Percentiles rank a stretch among this genome's conserved stretches.
These are phyloP conservation scores for Blakeslea trispora DNA, from an alignment of 371 early-diverging fungal genomes.

Conservation along the genomic window DNA sequence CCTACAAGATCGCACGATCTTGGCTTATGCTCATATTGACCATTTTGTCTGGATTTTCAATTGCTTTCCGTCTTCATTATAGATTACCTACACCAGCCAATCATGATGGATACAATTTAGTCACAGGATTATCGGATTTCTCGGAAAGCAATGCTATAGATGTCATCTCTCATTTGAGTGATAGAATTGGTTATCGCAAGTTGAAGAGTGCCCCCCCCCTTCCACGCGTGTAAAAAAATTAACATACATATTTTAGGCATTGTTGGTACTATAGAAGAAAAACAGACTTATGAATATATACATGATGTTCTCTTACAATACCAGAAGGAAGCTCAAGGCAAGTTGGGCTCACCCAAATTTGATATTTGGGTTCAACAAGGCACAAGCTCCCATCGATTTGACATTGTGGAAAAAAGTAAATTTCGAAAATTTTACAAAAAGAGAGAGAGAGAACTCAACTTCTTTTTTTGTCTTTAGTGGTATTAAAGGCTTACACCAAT, in stretches of 20 bases:
- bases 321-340: conserved; percentile 36
- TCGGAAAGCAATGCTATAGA: conserved; percentile 60
- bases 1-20: conserved; percentile 9
- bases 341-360: conserved; percentile 52
- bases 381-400: conserved; percentile 71
- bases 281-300: conserved; percentile 44
- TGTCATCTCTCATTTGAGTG: conserved; percentile 50
- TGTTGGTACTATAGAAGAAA: conserved; percentile 51
- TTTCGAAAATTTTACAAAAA: no score
- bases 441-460: no score
- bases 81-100: conserved; percentile 43
- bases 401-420: conserved; percentile 71
- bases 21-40: conserved; percentile 17
- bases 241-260: conserved; percentile 38
- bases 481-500: conserved; percentile 67
- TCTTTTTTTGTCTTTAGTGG: no score
- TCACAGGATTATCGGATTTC: conserved; percentile 46
- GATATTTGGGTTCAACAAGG: conserved; percentile 64
- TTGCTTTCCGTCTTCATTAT: conserved; percentile 43
- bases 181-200: conserved; percentile 60
- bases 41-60: conserved; percentile 24
- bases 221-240: no score
- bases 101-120: conserved; percentile 36
- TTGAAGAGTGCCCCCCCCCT: no score
- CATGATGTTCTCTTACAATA: conserved; percentile 29